These are phyloP conservation scores for Phylloporus sp. DNA, from an alignment of 768 basidiomycete genomes.

Conservation along the genomic window DNA sequence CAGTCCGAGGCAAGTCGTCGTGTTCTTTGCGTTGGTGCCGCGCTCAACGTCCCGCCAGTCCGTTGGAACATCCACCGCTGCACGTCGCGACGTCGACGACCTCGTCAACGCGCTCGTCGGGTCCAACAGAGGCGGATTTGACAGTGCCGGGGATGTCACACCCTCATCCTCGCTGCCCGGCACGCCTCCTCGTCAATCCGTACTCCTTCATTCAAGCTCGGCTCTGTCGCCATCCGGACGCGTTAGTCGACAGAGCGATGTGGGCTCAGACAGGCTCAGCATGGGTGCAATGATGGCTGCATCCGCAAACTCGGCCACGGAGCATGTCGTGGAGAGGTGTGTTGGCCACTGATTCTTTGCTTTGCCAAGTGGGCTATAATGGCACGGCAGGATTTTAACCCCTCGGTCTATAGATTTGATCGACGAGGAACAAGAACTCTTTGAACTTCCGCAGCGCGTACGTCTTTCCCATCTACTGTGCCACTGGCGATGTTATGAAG, in stretches of 20 bases:
- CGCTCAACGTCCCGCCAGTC: conserved; percentile 24
- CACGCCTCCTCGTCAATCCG: conserved; percentile 51
- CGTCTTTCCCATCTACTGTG: conserved; percentile 8
- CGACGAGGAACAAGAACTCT: conserved; percentile 85
- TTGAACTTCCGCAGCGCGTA: conserved; percentile 86
- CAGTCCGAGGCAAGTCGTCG: conserved; percentile 22
- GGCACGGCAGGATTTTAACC: conserved; percentile 48
- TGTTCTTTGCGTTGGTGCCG: neutral
- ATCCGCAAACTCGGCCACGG: conserved; percentile 53
- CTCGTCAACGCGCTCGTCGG: conserved; percentile 58
- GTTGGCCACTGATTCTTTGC: conserved; percentile 17
- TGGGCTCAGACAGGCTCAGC: conserved; percentile 45
- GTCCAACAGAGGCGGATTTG: conserved; percentile 44
- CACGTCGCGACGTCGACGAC: conserved; percentile 63
- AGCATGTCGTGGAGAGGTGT: conserved; percentile 68
- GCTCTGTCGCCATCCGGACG: conserved; percentile 52
- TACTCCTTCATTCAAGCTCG: conserved; percentile 35
- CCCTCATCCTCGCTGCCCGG: conserved; percentile 71
- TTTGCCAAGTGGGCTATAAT: neutral
- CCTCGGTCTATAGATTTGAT: conserved; percentile 74
- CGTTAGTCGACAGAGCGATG: conserved; percentile 68
- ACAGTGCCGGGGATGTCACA: conserved; percentile 58
- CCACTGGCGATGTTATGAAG: neutral
- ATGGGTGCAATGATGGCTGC: conserved; percentile 44
- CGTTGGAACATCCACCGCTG: conserved; percentile 37